A percentile compares a stretch with the other conserved stretches of the same genome.
Evolutionary conservation across 2,329 filamentous ascomycete species (phyloP).

Genomic region (Phaeoacremonium minimum): DNA sequence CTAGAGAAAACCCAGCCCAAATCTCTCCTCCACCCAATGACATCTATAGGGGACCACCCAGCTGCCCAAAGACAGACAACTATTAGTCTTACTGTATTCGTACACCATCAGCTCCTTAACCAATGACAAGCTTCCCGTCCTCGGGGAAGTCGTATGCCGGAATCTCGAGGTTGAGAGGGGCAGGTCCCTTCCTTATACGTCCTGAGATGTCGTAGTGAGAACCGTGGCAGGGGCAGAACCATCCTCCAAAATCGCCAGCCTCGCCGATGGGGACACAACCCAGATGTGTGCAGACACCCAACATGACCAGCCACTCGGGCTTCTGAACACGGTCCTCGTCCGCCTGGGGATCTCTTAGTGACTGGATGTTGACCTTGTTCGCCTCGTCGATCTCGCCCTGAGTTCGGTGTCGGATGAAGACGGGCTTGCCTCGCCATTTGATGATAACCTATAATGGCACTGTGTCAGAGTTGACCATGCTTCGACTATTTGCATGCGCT

Average conservation of each 20-base stretch:
- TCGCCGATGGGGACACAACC: constrained; percentile 99
- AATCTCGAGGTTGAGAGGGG: constrained; percentile 95
- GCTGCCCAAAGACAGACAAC: no score
- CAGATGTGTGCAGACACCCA: constrained; percentile 98
- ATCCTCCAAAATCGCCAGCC: constrained; percentile 95
- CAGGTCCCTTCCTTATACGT: constrained; percentile 94
- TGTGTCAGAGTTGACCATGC: no score
- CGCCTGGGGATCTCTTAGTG: constrained; percentile 84
- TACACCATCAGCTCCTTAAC: constrained; percentile 52
- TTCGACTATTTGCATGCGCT: neutral
- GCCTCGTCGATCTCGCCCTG: constrained; percentile 90
- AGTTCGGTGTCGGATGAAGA: constrained; percentile 99
- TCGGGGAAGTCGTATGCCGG: constrained; percentile 90
- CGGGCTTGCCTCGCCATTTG: constrained; percentile 99
- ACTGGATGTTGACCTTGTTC: constrained; percentile 77
- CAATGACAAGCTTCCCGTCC: constrained; percentile 84
- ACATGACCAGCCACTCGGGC: constrained; percentile 98
- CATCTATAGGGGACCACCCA: constrained; percentile 7
- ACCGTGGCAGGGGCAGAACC: constrained; percentile 99
- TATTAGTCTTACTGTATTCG: constrained; percentile 7
- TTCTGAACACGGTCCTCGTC: constrained; percentile 95
- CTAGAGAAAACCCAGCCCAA: constrained; percentile 11
- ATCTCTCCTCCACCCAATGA: constrained; percentile 1
- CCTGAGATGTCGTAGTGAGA: constrained; percentile 99
- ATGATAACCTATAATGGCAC: constrained; percentile 71